Conservation (phyloP, 306 rosid species). For the Ziziphus jujuba region DNA sequence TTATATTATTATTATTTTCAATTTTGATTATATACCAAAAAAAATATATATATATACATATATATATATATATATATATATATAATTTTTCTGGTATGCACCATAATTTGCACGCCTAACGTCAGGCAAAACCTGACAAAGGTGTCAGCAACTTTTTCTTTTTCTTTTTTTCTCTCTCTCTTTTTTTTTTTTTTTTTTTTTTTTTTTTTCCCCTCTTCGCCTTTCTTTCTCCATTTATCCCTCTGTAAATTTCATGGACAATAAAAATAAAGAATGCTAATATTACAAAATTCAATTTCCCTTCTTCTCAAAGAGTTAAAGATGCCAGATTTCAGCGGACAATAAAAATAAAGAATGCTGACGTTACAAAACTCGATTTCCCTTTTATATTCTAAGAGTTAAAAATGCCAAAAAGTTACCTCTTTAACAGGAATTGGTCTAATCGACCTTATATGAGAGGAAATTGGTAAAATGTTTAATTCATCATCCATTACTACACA, state of each 20-base stretch:
- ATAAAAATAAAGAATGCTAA: too few relatives aligned
- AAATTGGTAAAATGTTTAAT: constrained; percentile 79
- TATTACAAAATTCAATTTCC: too few relatives aligned
- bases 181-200: background rate
- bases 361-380: background rate
- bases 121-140: too few relatives aligned
- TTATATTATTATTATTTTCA: background rate
- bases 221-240: too few relatives aligned
- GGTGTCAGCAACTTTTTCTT: too few relatives aligned
- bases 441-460: constrained; percentile 86
- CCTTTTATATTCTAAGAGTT: constrained; percentile 1
- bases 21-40: constrained; percentile 5
- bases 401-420: constrained; percentile 46
- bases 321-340: background rate
- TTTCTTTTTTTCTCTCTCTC: too few relatives aligned
- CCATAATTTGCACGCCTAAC: too few relatives aligned
- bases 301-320: too few relatives aligned
- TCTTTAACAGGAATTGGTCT: constrained; percentile 61
- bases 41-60: background rate
- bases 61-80: too few relatives aligned
- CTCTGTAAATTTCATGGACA: too few relatives aligned
- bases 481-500: constrained; percentile 94
- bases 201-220: background rate
- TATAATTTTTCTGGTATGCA: too few relatives aligned
- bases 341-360: background rate